These are phyloP conservation scores for Fraxinus latifolia DNA, from an alignment of 305 asterid species.

Conservation along the genomic window DNA sequence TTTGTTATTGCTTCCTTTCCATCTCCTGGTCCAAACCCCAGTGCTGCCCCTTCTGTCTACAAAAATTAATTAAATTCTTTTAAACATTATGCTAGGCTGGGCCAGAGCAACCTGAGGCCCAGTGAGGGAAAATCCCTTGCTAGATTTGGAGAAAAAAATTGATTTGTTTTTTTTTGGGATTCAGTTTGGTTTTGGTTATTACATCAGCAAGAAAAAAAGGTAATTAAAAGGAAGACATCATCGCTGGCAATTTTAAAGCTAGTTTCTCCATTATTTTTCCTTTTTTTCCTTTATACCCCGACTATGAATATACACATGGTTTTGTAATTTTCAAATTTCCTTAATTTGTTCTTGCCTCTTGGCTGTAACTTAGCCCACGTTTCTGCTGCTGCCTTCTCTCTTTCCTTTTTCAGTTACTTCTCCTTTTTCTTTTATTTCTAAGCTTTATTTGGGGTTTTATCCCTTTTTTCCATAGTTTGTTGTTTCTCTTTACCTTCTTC, in stretches of 20 bases:
- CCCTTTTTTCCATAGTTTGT: not conserved
- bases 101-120: not conserved
- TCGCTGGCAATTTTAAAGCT: not conserved
- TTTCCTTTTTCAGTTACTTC: not conserved
- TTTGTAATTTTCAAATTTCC: not conserved
- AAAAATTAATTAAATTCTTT: not conserved
- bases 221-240: not conserved
- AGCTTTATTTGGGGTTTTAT: not conserved
- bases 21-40: not conserved
- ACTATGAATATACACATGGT: not conserved
- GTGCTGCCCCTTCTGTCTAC: not conserved
- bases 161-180: not conserved
- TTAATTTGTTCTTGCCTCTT: not conserved
- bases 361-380: not conserved
- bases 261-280: not conserved
- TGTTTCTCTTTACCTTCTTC: not conserved
- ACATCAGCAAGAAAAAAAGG: not conserved
- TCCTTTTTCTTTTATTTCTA: not conserved
- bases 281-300: not conserved
- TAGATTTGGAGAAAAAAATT: not conserved
- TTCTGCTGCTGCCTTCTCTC: not conserved
- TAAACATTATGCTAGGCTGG: not conserved
- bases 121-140: not conserved
- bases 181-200: not conserved
- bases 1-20: not conserved